Conservation (phyloP, 805 yeast species). For the Candida nitratophila region DNA sequence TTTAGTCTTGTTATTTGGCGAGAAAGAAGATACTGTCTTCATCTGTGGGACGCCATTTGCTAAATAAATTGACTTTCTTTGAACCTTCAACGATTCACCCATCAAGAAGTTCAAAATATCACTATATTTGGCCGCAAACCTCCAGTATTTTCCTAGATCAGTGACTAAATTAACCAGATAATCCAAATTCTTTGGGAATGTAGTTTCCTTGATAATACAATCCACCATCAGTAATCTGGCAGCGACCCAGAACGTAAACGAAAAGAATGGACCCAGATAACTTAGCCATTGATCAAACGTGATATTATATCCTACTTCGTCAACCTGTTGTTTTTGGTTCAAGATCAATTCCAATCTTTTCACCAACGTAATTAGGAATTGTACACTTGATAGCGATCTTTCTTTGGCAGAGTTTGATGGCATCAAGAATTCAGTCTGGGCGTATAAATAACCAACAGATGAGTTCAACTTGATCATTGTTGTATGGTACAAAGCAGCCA, state of each 20-base stretch:
- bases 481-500: conserved; percentile 12
- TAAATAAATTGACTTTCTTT: conserved; percentile 3
- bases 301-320: background rate
- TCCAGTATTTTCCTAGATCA: conserved; percentile 19
- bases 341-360: conserved; percentile 3
- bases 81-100: conserved; percentile 13
- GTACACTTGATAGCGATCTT: conserved; percentile 10
- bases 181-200: conserved; percentile 3
- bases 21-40: background rate
- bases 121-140: conserved; percentile 17
- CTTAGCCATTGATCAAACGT: background rate
- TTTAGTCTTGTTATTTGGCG: too few relatives aligned
- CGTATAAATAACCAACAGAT: conserved; percentile 19
- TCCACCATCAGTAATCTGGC: conserved; percentile 26
- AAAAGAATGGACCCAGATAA: conserved; percentile 24
- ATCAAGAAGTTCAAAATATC: conserved; percentile 19
- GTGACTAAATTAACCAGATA: conserved; percentile 12
- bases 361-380: conserved; percentile 7
- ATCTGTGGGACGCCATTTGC: conserved; percentile 1
- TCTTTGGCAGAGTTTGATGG: conserved; percentile 14
- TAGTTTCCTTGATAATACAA: conserved; percentile 10
- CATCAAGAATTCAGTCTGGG: conserved; percentile 13
- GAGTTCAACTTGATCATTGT: conserved; percentile 18
- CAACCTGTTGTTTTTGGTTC: conserved; percentile 2
- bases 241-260: conserved; percentile 27